These are phyloP conservation scores for Fusarium sp. DNA, from an alignment of 2,329 filamentous ascomycete species.

Conservation along the genomic window DNA sequence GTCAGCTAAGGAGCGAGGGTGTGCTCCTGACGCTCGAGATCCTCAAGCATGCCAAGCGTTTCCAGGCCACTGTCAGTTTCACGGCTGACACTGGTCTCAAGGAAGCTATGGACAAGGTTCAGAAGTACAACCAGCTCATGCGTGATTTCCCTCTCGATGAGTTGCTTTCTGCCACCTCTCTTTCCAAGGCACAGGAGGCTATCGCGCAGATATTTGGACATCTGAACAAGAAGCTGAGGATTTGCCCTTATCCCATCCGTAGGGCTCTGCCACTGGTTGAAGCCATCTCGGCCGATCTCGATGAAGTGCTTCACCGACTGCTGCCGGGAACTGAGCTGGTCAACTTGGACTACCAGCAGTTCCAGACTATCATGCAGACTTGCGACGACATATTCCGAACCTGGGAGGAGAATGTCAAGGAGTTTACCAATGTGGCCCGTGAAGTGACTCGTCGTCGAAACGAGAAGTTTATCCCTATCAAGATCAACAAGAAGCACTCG, in stretches of 20 bases:
- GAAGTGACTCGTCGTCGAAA: constrained; percentile 93
- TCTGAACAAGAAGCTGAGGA: constrained; percentile 96
- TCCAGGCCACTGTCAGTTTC: constrained; percentile 97
- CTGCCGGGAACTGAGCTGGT: constrained; percentile 90
- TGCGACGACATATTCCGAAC: constrained; percentile 88
- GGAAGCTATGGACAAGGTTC: constrained; percentile 94
- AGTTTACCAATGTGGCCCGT: constrained; percentile 97
- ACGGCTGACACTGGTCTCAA: constrained; percentile 95
- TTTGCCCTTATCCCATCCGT: constrained; percentile 94
- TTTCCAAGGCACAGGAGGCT: constrained; percentile 89
- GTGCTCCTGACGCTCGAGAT: constrained; percentile 94
- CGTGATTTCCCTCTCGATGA: constrained; percentile 97
- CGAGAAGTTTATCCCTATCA: constrained; percentile 99
- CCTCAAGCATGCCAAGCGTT: constrained; percentile 95
- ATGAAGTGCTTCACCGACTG: constrained; percentile 85
- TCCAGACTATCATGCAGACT: constrained; percentile 84
- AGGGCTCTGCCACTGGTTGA: constrained; percentile 94
- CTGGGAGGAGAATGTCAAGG: constrained; percentile 97
- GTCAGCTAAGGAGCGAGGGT: constrained; percentile 87
- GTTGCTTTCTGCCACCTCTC: constrained; percentile 88
- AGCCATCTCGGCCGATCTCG: constrained; percentile 93
- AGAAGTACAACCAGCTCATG: constrained; percentile 99
- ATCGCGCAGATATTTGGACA: constrained; percentile 91
- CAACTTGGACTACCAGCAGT: constrained; percentile 92
- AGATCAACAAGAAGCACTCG: constrained; percentile 87